Evolutionary conservation across 306 rosid genomes (phyloP), one percentile per base, ranked within the genome.

Genomic region (Cyclanthera cordifolia): DNA sequence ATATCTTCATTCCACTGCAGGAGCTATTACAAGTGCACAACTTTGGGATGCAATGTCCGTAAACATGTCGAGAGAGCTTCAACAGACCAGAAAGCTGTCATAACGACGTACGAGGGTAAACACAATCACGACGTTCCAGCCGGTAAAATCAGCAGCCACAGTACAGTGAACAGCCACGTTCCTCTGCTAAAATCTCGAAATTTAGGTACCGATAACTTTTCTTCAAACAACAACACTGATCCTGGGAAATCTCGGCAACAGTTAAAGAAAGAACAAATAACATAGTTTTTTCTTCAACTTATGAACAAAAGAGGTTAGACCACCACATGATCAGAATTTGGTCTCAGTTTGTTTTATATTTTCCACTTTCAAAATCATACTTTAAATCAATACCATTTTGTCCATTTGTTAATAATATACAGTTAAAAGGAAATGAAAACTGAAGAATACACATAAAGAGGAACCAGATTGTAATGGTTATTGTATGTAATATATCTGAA

Each of bases 11-110:
- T 67, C 49, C 46, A 25, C 54, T 58, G 17, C 81, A 91, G 97
- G 91, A 91, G 97, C 85, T 91, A 91, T 66, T 91, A 91, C 73
- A 91, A 88, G 81, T 88, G 97, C 77, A 88, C 97, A n/a, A 86
- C 86, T 10, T 73, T 57, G 0, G 94, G 83, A 49, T 91, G 97
- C 74, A 86, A 85, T 16, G 97, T 91, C 15, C 88, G 97, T 25
- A 91, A 91, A 76, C 95, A 91, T 6, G 85, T 91, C 0, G 97
- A 91, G 81, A 86, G 97, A 70, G 97, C 95, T 46, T 82, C 97
- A 0, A 70, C 89, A 0, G 97, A 91, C 76, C 91, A 84, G 8
- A 91, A 88, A 82, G 97, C 94, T 27, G 95, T 91, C 56, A 88
- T 91, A 74, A 88, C 97, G 64, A 86, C 97, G 20, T 91, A 91